Conservation (phyloP, 1,139 yeast genomes). For the Suhomyces ambrosiae region DNA sequence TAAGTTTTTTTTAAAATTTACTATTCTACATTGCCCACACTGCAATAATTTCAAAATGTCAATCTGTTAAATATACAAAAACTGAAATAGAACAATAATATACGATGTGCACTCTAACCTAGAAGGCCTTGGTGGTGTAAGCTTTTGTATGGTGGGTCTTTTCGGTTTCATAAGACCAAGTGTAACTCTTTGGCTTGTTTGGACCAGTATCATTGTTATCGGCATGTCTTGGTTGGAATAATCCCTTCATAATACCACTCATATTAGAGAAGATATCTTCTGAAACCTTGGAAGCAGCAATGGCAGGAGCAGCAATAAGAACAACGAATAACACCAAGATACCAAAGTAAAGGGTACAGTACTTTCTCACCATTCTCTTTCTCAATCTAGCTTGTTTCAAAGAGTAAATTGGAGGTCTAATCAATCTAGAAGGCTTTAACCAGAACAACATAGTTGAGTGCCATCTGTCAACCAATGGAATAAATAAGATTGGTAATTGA, state of each 20-base stretch:
- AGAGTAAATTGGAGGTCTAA: slow-evolving; percentile 98
- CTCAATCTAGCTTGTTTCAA: slow-evolving; percentile 96
- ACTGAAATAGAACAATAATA: slow-evolving; percentile 10
- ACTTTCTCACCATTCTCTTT: slow-evolving; percentile 97
- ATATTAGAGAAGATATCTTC: slow-evolving; percentile 29
- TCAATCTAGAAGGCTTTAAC: slow-evolving; percentile 97
- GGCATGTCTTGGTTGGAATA: slow-evolving; percentile 86
- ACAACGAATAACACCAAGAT: slow-evolving; percentile 71
- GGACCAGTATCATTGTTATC: slow-evolving; percentile 82
- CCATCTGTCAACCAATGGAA: slow-evolving; percentile 95
- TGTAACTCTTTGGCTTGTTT: slow-evolving; percentile 48
- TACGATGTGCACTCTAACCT: slow-evolving; percentile 13
- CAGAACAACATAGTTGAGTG: slow-evolving; percentile 98
- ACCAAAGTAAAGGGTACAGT: slow-evolving; percentile 77
- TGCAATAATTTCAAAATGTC: slow-evolving; percentile 3
- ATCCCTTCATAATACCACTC: slow-evolving; percentile 58
- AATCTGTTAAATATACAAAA: slow-evolving; percentile 13
- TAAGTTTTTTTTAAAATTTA: too few relatives aligned
- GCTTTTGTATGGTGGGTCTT: slow-evolving; percentile 57
- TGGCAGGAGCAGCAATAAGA: slow-evolving; percentile 91
- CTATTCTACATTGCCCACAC: neutral
- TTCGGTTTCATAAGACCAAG: slow-evolving; percentile 55
- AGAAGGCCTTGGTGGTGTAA: slow-evolving; percentile 62
- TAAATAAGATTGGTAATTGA: slow-evolving; percentile 82
- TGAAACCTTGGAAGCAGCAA: slow-evolving; percentile 51